Evolutionary conservation across 768 basidiomycete genomes (phyloP).

Genomic region (Paxillus rubicundulus): DNA sequence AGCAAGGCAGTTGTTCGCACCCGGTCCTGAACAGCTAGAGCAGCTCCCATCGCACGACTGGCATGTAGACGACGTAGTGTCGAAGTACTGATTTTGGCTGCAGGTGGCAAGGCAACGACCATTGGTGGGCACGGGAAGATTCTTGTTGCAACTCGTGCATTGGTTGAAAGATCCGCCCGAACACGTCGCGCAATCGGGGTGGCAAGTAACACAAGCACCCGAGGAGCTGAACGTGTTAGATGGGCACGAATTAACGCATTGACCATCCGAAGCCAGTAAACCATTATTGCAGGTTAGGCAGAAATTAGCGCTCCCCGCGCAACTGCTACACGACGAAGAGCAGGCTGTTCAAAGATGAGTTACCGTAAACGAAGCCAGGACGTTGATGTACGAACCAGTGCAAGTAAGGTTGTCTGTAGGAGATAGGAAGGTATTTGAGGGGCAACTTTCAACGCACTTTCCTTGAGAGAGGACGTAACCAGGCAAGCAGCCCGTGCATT

Average conservation of each 20-base stretch:
- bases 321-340: slow-evolving; percentile 70
- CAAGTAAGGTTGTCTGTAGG: slow-evolving; percentile 74
- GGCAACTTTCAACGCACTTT: slow-evolving; percentile 67
- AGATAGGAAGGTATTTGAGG: slow-evolving; percentile 68
- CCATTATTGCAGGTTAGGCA: slow-evolving; percentile 72
- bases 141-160: slow-evolving; percentile 67
- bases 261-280: slow-evolving; percentile 66
- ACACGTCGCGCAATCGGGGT: slow-evolving; percentile 84
- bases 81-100: slow-evolving; percentile 69
- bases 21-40: slow-evolving; percentile 72
- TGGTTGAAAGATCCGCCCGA: slow-evolving; percentile 76
- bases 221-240: slow-evolving; percentile 64
- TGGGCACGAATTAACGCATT: slow-evolving; percentile 76
- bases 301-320: slow-evolving; percentile 61
- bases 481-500: slow-evolving; percentile 78
- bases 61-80: slow-evolving; percentile 60
- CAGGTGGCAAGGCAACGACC: slow-evolving; percentile 82
- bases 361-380: background rate
- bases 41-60: slow-evolving; percentile 74
- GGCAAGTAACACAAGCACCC: slow-evolving; percentile 70
- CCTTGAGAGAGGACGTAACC: slow-evolving; percentile 73
- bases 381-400: slow-evolving; percentile 47
- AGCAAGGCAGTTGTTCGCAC: slow-evolving; percentile 66
- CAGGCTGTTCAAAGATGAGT: slow-evolving; percentile 46
- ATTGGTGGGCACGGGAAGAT: slow-evolving; percentile 67